phyloP scores from a whole-genome alignment of 306 rosid genomes.

The Herpetospermum pedunculosum region DNA sequence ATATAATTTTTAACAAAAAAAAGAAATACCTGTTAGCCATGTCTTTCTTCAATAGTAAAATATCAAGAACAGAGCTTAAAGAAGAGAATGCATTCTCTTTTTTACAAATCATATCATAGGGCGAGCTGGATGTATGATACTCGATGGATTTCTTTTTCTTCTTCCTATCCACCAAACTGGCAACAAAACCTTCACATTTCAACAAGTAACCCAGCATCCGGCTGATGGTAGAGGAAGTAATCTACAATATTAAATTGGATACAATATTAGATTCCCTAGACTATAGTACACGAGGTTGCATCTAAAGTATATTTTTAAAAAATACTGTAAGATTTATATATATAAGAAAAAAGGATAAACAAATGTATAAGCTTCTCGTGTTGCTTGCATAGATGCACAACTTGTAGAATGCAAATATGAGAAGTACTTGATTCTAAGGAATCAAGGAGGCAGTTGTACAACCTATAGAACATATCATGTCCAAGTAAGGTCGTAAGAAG shows the following conservation, averaged over 20 bases:
- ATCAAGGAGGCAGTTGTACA: too few relatives aligned
- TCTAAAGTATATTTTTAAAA: neutral
- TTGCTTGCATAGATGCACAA: neutral
- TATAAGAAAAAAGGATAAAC: neutral
- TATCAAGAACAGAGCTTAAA: conserved; percentile 67
- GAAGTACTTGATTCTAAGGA: neutral
- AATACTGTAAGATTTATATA: neutral
- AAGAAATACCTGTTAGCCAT: conserved; percentile 43
- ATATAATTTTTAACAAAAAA: neutral
- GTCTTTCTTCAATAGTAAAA: conserved; percentile 71
- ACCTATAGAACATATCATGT: too few relatives aligned
- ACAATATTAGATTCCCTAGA: neutral
- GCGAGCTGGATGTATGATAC: conserved; percentile 20
- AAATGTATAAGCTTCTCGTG: neutral
- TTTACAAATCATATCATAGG: conserved; percentile 20
- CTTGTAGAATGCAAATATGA: neutral
- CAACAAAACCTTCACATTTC: conserved; percentile 14
- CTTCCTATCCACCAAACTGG: conserved; percentile 30
- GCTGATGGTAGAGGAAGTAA: conserved; percentile 36
- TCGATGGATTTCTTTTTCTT: conserved; percentile 39
- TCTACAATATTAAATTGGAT: conserved; percentile 34
- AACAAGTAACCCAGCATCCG: conserved; percentile 40
- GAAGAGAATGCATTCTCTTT: conserved; percentile 31
- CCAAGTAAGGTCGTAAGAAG: too few relatives aligned
- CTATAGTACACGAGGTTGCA: neutral